Evolutionary conservation across 805 yeast species (phyloP), one percentile per base, ranked within the genome.

Genomic region (Ogataea paradorogensis): DNA sequence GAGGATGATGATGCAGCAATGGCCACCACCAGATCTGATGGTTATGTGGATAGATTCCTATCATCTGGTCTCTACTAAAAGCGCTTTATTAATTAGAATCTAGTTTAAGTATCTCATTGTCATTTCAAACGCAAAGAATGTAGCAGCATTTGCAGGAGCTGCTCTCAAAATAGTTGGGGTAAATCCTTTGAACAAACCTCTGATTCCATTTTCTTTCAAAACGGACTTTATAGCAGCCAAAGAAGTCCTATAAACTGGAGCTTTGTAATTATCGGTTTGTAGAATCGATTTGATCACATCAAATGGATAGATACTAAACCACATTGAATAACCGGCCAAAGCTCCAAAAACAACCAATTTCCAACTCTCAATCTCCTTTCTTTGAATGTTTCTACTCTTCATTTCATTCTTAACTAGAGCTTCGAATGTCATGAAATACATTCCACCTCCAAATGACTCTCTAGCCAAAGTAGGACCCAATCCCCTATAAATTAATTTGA

Each of bases 111-210:
- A 51, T 65, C 95, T 78, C 84, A 90, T 83, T 4, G 96, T 85
- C 35, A 84, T 65, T 63, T 93, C 99, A 61, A 93, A 93, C 2
- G 95, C 89, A 30, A 88, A 83, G 66, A 93, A 93, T 0, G 99
- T 95, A 22, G 95, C 95, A 29, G 96, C 99, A 60, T 93, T 95
- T 3, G 95, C 99, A 1, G 99, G 99, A 3, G 96, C 95, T 35
- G 99, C 98, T 66, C 99, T 83, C 48, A 93, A 68, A 48, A 93
- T 78, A 0, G 98, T 90, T 27, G 99, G 97, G 14, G 79, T 64
- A 59, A 95, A 90, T 1, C 99, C 99, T 65, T 82, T 82, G 66
- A 86, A 85, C 56, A 93, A 84, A 0, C 95, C 95, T 47, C 70
- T 70, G 18, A 79, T 42, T 20, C 98, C 97, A 37, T 71, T 69